Percentiles rank a stretch among this genome's conserved stretches.
Evolutionary conservation across 768 basidiomycete genomes (phyloP).

Genomic region (Cyclocybe aegerita): DNA sequence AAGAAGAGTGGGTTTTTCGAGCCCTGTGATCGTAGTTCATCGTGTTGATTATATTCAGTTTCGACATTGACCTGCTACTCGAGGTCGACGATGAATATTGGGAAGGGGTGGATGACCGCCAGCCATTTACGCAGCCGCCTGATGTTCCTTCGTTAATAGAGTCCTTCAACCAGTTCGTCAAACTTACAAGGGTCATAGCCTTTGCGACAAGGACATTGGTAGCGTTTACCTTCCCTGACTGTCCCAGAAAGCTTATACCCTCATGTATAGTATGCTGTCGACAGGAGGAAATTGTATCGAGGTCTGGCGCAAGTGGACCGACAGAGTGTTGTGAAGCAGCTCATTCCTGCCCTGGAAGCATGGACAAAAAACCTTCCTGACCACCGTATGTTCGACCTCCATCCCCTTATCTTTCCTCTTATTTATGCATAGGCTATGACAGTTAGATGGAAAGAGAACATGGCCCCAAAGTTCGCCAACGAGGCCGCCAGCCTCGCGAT

Average conservation of each 20-base stretch:
- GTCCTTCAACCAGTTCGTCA: slow-evolving; percentile 64
- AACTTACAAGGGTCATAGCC: slow-evolving; percentile 67
- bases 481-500: slow-evolving; percentile 59
- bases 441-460: slow-evolving; percentile 63
- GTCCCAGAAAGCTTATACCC: background rate
- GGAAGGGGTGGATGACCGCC: slow-evolving; percentile 49
- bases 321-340: slow-evolving; percentile 58
- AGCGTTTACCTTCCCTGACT: slow-evolving; percentile 21
- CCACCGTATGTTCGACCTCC: slow-evolving; percentile 46
- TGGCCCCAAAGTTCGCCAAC: slow-evolving; percentile 45
- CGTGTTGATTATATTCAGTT: slow-evolving; percentile 41
- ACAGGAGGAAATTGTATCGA: slow-evolving; percentile 56
- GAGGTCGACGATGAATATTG: slow-evolving; percentile 86
- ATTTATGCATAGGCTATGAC: slow-evolving; percentile 4
- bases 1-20: slow-evolving; percentile 59
- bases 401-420: background rate
- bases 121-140: slow-evolving; percentile 64
- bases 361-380: slow-evolving; percentile 73
- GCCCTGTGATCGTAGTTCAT: background rate
- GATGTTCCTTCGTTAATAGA: slow-evolving; percentile 56
- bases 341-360: slow-evolving; percentile 68
- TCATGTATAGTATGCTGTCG: slow-evolving; percentile 61
- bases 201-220: slow-evolving; percentile 72
- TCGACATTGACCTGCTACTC: slow-evolving; percentile 78
- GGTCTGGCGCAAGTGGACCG: slow-evolving; percentile 53